phyloP scores from a whole-genome alignment of 2,329 filamentous ascomycete species.

The Laburnicola sp. region DNA sequence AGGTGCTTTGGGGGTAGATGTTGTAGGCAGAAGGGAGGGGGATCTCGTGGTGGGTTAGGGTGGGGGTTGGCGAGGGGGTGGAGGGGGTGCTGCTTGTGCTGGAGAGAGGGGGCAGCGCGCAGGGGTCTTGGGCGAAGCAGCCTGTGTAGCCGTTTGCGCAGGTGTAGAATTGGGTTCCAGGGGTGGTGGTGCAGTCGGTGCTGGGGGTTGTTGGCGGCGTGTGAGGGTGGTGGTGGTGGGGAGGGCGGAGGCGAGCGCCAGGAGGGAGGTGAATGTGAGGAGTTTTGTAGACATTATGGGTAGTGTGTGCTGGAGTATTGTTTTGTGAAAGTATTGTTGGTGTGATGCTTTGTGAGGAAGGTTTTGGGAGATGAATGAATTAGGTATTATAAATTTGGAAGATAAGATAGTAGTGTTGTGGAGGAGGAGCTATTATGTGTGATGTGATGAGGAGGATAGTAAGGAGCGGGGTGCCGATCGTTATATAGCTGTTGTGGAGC shows the following conservation, averaged over 20 bases:
- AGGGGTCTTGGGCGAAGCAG: conserved; percentile 5
- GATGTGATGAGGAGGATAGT: too few relatives aligned
- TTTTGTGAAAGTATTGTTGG: too few relatives aligned
- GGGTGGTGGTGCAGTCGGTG: not conserved
- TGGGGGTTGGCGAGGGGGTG: not conserved
- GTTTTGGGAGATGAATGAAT: too few relatives aligned
- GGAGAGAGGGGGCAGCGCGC: not conserved
- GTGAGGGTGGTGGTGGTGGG: not conserved
- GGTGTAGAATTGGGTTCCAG: not conserved
- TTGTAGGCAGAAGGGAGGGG: not conserved
- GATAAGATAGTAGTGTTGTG: too few relatives aligned
- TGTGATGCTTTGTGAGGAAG: too few relatives aligned
- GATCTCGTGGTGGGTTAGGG: not conserved
- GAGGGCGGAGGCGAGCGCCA: conserved; percentile 3
- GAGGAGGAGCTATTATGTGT: too few relatives aligned
- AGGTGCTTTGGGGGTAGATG: conserved; percentile 3
- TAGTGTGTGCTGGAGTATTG: not conserved
- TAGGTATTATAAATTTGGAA: too few relatives aligned
- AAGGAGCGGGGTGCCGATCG: too few relatives aligned
- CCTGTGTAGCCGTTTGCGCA: conserved; percentile 6
- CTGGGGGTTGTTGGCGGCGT: not conserved
- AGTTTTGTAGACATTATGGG: conserved; percentile 10
- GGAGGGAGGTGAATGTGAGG: conserved; percentile 4
- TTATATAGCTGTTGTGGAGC: too few relatives aligned
- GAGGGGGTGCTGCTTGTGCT: not conserved